Conservation (phyloP, 2,329 filamentous ascomycete genomes). For the Chaetomium sp. region DNA sequence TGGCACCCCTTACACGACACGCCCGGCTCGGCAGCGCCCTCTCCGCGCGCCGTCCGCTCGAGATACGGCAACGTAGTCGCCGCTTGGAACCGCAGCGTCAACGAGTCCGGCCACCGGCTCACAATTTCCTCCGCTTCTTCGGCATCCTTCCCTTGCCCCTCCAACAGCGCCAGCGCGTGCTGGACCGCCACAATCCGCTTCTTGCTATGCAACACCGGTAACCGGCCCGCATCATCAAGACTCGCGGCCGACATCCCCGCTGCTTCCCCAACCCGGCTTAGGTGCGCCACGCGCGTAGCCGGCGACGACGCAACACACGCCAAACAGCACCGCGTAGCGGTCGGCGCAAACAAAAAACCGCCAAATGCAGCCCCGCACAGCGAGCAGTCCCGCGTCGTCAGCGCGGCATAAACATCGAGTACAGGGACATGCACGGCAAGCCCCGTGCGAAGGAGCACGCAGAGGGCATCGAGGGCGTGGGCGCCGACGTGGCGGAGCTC, state of each 20-base stretch:
- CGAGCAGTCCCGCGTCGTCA: slow-evolving; percentile 8
- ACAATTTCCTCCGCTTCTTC: slow-evolving; percentile 2
- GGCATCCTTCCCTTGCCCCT: neutral
- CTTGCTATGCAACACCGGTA: slow-evolving; percentile 13
- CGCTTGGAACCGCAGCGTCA: slow-evolving; percentile 12
- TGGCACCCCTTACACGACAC: slow-evolving; percentile 16
- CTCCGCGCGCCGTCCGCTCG: neutral
- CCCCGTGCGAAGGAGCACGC: slow-evolving; percentile 9
- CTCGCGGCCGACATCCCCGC: neutral
- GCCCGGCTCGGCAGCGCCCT: slow-evolving; percentile 6
- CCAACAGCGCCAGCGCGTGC: slow-evolving; percentile 4
- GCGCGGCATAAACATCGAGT: slow-evolving; percentile 1
- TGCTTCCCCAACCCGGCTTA: slow-evolving; percentile 7
- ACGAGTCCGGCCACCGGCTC: slow-evolving; percentile 11
- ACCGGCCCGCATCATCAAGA: neutral
- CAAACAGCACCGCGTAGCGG: slow-evolving; percentile 11
- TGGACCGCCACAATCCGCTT: slow-evolving; percentile 7
- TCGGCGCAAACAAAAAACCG: slow-evolving; percentile 14
- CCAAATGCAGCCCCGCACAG: slow-evolving; percentile 11
- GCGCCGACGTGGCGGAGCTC: slow-evolving; percentile 9
- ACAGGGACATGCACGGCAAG: slow-evolving; percentile 1
- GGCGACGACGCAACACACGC: slow-evolving; percentile 12
- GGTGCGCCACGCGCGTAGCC: slow-evolving; percentile 5
- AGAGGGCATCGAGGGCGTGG: slow-evolving; percentile 12
- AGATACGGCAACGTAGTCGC: slow-evolving; percentile 11